A percentile compares a stretch with the other conserved stretches of the same genome.
These are phyloP conservation scores for Globisporangium alternatum DNA, from an alignment of 352 stramenopile species.

Conservation along the genomic window DNA sequence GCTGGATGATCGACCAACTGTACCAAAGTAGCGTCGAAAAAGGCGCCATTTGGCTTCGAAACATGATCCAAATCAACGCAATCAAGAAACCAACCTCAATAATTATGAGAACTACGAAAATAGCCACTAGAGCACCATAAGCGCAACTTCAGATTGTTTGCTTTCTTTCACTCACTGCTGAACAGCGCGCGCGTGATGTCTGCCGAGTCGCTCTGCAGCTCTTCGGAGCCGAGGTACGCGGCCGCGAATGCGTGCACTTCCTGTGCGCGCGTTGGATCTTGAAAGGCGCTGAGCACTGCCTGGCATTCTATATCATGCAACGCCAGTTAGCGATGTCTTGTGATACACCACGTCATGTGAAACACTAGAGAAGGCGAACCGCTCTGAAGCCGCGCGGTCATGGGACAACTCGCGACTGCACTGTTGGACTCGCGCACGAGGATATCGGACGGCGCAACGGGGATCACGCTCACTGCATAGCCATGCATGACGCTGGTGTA, in stretches of 20 bases:
- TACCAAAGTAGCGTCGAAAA: neutral
- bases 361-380: slow-evolving; percentile 2
- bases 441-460: slow-evolving; percentile 9
- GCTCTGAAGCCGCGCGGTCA: slow-evolving; percentile 6
- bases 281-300: neutral
- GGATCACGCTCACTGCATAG: slow-evolving; percentile 8
- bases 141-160: neutral
- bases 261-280: neutral
- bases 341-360: neutral
- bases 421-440: neutral
- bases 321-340: neutral
- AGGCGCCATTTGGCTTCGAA: slow-evolving; percentile 6
- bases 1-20: neutral
- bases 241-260: neutral
- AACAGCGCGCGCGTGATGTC: slow-evolving; percentile 9
- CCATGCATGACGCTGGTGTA: neutral
- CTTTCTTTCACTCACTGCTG: neutral
- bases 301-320: slow-evolving; percentile 2
- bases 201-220: slow-evolving; percentile 10
- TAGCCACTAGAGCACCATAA: neutral
- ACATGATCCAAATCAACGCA: neutral
- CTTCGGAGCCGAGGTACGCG: slow-evolving; percentile 9
- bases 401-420: neutral
- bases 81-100: neutral
- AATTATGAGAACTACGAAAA: neutral